Conservation (phyloP, 2,329 filamentous ascomycete genomes). For the Hypoxylon sp. region DNA sequence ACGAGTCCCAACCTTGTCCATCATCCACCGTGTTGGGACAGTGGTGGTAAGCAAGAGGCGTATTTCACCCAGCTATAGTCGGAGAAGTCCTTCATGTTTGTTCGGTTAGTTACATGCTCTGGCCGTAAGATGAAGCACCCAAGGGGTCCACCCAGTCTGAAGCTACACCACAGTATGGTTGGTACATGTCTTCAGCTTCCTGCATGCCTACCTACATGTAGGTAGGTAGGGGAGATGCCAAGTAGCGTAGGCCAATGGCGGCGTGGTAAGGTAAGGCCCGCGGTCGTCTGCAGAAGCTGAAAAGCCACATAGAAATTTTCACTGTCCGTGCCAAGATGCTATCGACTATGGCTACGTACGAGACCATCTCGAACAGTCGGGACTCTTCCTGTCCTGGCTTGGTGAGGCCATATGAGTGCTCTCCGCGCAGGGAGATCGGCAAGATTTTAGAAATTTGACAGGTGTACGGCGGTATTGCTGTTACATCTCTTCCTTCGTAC, state of each 20-base stretch:
- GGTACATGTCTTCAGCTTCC: neutral
- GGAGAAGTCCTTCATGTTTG: slow-evolving; percentile 4
- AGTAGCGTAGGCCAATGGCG: slow-evolving; percentile 41
- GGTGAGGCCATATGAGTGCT: slow-evolving; percentile 14
- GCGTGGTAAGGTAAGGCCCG: slow-evolving; percentile 13
- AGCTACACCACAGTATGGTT: slow-evolving; percentile 35
- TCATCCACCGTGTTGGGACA: slow-evolving; percentile 12
- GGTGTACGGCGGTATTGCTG: neutral
- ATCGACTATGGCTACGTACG: slow-evolving; percentile 36
- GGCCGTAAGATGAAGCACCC: slow-evolving; percentile 16
- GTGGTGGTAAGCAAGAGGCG: slow-evolving; percentile 25
- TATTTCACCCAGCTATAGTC: slow-evolving; percentile 22
- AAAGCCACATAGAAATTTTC: slow-evolving; percentile 26
- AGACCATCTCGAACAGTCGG: slow-evolving; percentile 15
- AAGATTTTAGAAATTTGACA: slow-evolving; percentile 11
- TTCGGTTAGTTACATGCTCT: slow-evolving; percentile 2
- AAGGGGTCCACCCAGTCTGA: slow-evolving; percentile 23
- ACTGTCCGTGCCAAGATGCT: slow-evolving; percentile 39
- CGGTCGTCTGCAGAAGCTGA: slow-evolving; percentile 51
- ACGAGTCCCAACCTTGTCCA: neutral
- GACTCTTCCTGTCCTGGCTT: slow-evolving; percentile 22
- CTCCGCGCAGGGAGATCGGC: slow-evolving; percentile 3
- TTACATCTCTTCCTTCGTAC: slow-evolving; percentile 2
- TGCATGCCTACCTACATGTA: slow-evolving; percentile 2
- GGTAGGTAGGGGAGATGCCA: slow-evolving; percentile 40